Percentiles rank a stretch among this genome's conserved stretches.
phyloP scores from a whole-genome alignment of 2,329 filamentous ascomycete species.

The Neurospora crassa region DNA sequence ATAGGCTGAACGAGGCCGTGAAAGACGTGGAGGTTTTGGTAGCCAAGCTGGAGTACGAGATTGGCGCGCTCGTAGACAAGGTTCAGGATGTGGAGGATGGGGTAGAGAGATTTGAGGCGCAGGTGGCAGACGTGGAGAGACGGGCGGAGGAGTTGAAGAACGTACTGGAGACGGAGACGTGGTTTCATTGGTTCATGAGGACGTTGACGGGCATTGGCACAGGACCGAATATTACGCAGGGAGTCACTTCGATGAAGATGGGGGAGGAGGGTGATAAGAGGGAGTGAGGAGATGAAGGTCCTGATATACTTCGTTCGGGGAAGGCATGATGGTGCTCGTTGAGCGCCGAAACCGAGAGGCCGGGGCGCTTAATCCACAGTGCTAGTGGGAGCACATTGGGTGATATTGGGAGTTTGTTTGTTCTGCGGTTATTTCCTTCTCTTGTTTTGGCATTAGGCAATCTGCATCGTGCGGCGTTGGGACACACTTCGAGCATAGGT shows the following conservation, averaged over 20 bases:
- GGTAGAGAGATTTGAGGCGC: constrained; percentile 67
- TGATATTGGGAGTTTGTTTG: not conserved
- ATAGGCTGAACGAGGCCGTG: constrained; percentile 58
- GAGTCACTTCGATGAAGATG: constrained; percentile 10
- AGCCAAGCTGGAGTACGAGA: constrained; percentile 87
- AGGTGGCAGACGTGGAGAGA: constrained; percentile 62
- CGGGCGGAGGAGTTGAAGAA: constrained; percentile 52
- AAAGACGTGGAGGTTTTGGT: constrained; percentile 73
- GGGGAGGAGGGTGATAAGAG: not conserved
- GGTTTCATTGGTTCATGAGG: constrained; percentile 54
- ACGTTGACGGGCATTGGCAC: constrained; percentile 51
- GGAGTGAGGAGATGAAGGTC: not conserved
- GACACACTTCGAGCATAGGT: not conserved
- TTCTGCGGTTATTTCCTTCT: not conserved
- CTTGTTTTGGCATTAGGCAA: not conserved
- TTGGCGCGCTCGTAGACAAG: constrained; percentile 67
- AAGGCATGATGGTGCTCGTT: not conserved
- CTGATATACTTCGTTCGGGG: not conserved
- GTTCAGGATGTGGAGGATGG: constrained; percentile 83
- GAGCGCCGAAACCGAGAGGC: not conserved
- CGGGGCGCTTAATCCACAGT: not conserved
- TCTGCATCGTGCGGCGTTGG: not conserved
- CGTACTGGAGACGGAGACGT: constrained; percentile 54
- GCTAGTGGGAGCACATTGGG: not conserved
- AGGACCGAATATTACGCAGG: constrained; percentile 43